Percentiles rank a stretch among this genome's conserved stretches.
Conservation (phyloP, 2,329 filamentous ascomycete genomes). For the Paecilomyces fulvus region DNA sequence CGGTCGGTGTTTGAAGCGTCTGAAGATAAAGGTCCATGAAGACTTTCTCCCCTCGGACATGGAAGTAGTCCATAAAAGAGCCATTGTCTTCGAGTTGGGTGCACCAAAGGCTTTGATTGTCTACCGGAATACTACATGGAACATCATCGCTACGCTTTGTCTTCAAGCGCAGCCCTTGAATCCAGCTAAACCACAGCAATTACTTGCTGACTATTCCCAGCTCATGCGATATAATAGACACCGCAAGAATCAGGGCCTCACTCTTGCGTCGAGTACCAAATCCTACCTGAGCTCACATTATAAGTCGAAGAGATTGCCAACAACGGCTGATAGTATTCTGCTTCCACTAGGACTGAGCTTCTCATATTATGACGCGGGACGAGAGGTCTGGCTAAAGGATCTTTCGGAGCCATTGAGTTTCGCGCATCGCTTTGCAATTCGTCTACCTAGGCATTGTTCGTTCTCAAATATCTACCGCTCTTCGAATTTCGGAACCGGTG, state of each 20-base stretch:
- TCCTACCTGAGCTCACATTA: slow-evolving; percentile 45
- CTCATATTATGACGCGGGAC: slow-evolving; percentile 39
- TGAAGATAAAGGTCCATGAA: slow-evolving; percentile 43
- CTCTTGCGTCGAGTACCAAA: slow-evolving; percentile 40
- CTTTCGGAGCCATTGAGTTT: slow-evolving; percentile 30
- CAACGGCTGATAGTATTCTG: slow-evolving; percentile 34
- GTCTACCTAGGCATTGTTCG: slow-evolving; percentile 30
- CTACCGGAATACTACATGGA: slow-evolving; percentile 49
- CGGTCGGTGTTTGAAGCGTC: slow-evolving; percentile 22
- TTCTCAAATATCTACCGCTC: slow-evolving; percentile 22
- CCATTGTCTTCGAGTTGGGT: slow-evolving; percentile 45
- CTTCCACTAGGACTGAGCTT: slow-evolving; percentile 40
- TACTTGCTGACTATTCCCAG: slow-evolving; percentile 25
- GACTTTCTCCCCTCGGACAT: slow-evolving; percentile 37
- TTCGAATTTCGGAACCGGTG: slow-evolving; percentile 20
- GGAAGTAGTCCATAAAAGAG: slow-evolving; percentile 25
- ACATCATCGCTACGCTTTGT: slow-evolving; percentile 33
- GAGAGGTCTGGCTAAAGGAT: slow-evolving; percentile 31
- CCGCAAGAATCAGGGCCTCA: slow-evolving; percentile 14
- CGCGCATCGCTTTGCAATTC: slow-evolving; percentile 36
- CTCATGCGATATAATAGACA: slow-evolving; percentile 17
- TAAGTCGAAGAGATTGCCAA: slow-evolving; percentile 31
- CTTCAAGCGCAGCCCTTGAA: slow-evolving; percentile 10
- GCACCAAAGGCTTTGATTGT: slow-evolving; percentile 37
- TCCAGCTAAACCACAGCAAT: slow-evolving; percentile 12